These are phyloP conservation scores for Cryomyces antarcticus DNA, from an alignment of 495 filamentous ascomycete species.

Conservation along the genomic window DNA sequence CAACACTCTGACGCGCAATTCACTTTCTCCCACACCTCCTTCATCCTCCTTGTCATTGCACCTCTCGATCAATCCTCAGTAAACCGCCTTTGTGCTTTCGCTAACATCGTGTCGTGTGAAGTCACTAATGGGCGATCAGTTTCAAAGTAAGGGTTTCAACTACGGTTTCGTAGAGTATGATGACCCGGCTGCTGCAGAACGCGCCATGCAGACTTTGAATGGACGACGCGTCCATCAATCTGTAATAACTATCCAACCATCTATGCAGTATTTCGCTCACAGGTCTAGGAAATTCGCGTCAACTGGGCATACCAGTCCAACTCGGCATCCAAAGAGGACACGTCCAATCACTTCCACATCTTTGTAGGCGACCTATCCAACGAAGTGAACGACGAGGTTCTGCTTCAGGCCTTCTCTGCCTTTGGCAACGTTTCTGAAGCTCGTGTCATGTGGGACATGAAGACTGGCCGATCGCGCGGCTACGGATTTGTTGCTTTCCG, in stretches of 20 bases:
- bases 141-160: conserved; percentile 89
- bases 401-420: conserved; percentile 87
- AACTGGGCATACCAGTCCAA: conserved; percentile 99
- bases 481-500: conserved; percentile 98
- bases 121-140: conserved; percentile 14
- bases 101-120: conserved; percentile 3
- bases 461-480: conserved; percentile 89
- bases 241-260: conserved; percentile 27
- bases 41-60: no score
- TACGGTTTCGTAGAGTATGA: conserved; percentile 99
- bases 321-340: conserved; percentile 87
- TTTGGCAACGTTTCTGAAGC: conserved; percentile 97
- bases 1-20: no score
- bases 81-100: not conserved
- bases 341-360: conserved; percentile 96
- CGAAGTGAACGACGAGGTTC: conserved; percentile 93
- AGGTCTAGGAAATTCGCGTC: conserved; percentile 77
- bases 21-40: no score
- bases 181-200: conserved; percentile 85
- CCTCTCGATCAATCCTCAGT: no score
- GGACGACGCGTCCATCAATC: conserved; percentile 87
- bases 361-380: conserved; percentile 98
- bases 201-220: conserved; percentile 93
- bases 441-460: conserved; percentile 99
- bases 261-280: not conserved